Base-by-base conservation (phyloP, 2,329 filamentous ascomycete genomes). In the Plenodomus lindquistii region DNA sequence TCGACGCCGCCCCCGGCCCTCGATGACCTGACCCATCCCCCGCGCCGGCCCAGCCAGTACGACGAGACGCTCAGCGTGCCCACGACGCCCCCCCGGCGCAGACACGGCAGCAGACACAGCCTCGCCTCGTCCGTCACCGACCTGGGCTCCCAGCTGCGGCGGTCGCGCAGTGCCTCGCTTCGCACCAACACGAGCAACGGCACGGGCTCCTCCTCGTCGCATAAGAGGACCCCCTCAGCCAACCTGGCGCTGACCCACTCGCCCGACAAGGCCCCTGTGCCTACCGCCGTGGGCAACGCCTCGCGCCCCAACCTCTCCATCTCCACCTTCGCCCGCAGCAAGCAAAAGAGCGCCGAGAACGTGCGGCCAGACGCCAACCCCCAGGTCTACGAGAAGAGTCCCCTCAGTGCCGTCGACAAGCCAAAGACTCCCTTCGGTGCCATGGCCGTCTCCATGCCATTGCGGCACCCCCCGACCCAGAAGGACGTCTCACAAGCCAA, bases 81-180 rank as follows among this genome's bases (percentile, higher is more conserved):
- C 13, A 35, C 60, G 11, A 62, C 66, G 55, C 64, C 69, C 35
- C 65, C 59, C 17, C 57, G 56, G 46, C 65, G 57, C 56, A 63
- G 50, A 16, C 60, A 62, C 46, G 38, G 54, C 27, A 63, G 62
- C 48, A 59, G 67, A 21, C 68, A 70, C 52, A 67, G 62, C 62
- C 63, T 71, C 50, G 67, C 69, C 19, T 59, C 56, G 20, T 69
- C 65, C 16, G 66, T 74, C 34, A 65, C 67, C 17, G 73, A 75
- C 50, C 52, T 74, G 52, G 66, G 72, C 54, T 60, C 70, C 46
- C 67, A 64, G 51, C 55, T 77, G 52, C 70, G 73, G 22, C 60
- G 73, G 27, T 66, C 69, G 35, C 65, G 75, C 48, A 64, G 67
- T 43, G 69, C 72, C 48, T 76, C 73, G n/a, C 63, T 77, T 21